phyloP scores from a whole-genome alignment of 106 monocot species.

The Dioscorea zingiberensis region DNA sequence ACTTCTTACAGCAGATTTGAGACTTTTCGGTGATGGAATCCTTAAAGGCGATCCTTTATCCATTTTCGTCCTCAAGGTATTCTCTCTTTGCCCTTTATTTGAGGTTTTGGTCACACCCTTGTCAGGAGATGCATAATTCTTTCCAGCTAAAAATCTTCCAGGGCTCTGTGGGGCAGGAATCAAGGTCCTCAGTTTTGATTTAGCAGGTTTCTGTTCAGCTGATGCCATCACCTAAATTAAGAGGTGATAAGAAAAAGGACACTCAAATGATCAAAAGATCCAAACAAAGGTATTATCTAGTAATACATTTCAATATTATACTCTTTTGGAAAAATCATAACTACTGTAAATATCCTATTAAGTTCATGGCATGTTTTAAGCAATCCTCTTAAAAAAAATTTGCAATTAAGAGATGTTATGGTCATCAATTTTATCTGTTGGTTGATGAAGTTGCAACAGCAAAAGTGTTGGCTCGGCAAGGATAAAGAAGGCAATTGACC shows the following conservation, averaged over 20 bases:
- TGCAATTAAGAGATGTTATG: too few relatives aligned
- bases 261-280: too few relatives aligned
- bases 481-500: too few relatives aligned
- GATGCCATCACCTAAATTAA: constrained; percentile 22
- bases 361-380: too few relatives aligned
- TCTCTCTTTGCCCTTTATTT: constrained; percentile 21
- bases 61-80: constrained; percentile 2
- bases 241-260: background rate
- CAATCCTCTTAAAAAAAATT: too few relatives aligned
- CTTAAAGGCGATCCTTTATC: constrained; percentile 21
- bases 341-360: too few relatives aligned
- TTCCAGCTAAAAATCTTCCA: constrained; percentile 19
- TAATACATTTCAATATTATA: too few relatives aligned
- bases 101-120: constrained; percentile 12
- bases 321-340: too few relatives aligned
- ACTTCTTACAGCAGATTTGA: constrained; percentile 27
- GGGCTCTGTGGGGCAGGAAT: constrained; percentile 9
- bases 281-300: too few relatives aligned
- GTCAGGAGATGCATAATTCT: constrained; percentile 10
- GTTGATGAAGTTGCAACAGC: too few relatives aligned
- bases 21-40: constrained; percentile 4
- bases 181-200: constrained; percentile 8
- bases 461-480: too few relatives aligned
- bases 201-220: constrained; percentile 31
- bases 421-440: too few relatives aligned